Conservation (phyloP, 148 eudicot genomes). For the Agrostemma githago region DNA sequence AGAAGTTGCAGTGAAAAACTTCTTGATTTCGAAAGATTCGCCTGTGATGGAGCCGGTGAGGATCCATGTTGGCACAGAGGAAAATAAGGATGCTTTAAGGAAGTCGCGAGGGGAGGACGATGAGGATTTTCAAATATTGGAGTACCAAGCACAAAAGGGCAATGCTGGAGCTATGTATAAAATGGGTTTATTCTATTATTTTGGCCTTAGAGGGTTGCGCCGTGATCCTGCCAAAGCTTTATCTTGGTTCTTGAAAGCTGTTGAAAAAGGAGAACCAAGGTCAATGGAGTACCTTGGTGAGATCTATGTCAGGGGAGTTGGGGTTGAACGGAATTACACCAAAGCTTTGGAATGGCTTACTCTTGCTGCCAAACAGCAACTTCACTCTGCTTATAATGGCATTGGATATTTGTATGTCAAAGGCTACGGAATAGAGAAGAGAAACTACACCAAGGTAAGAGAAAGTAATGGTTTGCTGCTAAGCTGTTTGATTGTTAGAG, state of each 20-base stretch:
- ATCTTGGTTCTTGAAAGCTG: conserved; percentile 82
- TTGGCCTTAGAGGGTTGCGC: conserved; percentile 84
- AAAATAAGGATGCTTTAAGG: conserved; percentile 86
- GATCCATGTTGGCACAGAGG: conserved; percentile 87
- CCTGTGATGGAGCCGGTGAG: conserved; percentile 78
- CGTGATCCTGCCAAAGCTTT: conserved; percentile 81
- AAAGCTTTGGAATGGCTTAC: conserved; percentile 83
- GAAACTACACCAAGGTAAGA: conserved; percentile 80
- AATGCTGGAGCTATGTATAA: conserved; percentile 86
- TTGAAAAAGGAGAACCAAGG: conserved; percentile 83
- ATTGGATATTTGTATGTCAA: conserved; percentile 91
- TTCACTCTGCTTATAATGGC: conserved; percentile 89
- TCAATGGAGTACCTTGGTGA: conserved; percentile 98
- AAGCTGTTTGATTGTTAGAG: neutral
- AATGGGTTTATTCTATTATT: conserved; percentile 84
- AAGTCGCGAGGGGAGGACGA: conserved; percentile 94
- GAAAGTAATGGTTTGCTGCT: conserved; percentile 1
- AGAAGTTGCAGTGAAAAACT: conserved; percentile 80
- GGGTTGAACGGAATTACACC: conserved; percentile 78
- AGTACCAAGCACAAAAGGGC: conserved; percentile 96
- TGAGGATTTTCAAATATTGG: conserved; percentile 94
- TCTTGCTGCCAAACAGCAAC: conserved; percentile 80
- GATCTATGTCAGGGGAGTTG: conserved; percentile 84
- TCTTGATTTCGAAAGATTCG: conserved; percentile 76
- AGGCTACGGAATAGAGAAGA: conserved; percentile 90